Evolutionary conservation across 108 stramenopile species (phyloP), one percentile per base, ranked within the genome.

Genomic region (Nitzschia sp.): DNA sequence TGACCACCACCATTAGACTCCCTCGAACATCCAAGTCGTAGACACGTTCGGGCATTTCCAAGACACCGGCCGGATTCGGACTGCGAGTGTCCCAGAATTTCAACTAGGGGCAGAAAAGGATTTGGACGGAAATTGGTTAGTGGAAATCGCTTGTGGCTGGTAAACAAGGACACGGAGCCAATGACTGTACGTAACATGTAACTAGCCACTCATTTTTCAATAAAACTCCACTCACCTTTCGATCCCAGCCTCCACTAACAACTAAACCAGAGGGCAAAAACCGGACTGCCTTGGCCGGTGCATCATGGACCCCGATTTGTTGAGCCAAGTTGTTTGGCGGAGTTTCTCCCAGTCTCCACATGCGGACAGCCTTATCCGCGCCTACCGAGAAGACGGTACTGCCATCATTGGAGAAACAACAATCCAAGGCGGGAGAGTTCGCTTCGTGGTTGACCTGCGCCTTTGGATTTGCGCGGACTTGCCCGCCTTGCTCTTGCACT

Each of bases 61-160:
- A 71, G 3, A 59, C 64, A 13, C 84, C 88, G 8, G 75, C 94
- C 1, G 97, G 92, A 53, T 82, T 93, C 23, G 88, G 92, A 46
- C 66, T 70, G 31, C 95, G 85, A 0, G 74, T 70, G 69, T 98
- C 96, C 97, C 97, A 98, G 69, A 92, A 94, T 78, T 90, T 91
- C 54, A 97, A 68, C 47, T 53, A 59, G n/a, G n/a, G n/a, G n/a
- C n/a, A n/a, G n/a, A n/a, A n/a, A n/a, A n/a, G n/a, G n/a, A n/a
- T n/a, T n/a, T n/a, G n/a, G n/a, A n/a, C n/a, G 15, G 23, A 59
- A 2, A 59, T 19, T 30, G n/a, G n/a, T n/a, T n/a, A n/a, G n/a
- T n/a, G n/a, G n/a, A n/a, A n/a, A n/a, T n/a, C n/a, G n/a, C n/a
- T n/a, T n/a, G n/a, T n/a, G n/a, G n/a, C n/a, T n/a, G n/a, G n/a